Evolutionary conservation across 441 rosid genomes (phyloP), one percentile per base, ranked within the genome.

Genomic region (Croton setiger): DNA sequence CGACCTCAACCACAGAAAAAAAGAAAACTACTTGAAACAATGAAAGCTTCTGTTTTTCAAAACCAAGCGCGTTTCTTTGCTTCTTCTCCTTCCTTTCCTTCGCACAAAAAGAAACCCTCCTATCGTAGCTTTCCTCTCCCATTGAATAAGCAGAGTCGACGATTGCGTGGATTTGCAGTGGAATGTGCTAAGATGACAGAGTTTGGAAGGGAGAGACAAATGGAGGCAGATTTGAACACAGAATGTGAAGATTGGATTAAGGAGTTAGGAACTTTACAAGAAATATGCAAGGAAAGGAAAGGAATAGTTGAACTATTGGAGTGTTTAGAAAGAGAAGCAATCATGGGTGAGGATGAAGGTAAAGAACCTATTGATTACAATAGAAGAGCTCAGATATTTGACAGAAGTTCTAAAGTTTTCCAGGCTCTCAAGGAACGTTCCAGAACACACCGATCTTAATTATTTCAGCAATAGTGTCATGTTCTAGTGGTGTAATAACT

Each of bases 261-360:
- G 54, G 78, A 64, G 49, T 49, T 64, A 72, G 78, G 67, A 49
- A 70, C 61, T 52, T 39, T 67, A 63, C 35, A 59, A 55, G 83
- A 69, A 64, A 77, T 68, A 60, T 79, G 86, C 74, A 67, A 74
- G 53, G 85, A 76, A 39, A 56, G 68, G 64, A 74, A 37, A 17
- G 86, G 83, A 36, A 62, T 74, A 67, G 84, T 78, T 79, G 85
- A 79, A 74, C 41, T 82, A 71, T 65, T 83, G 55, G 85, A 83
- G 74, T 76, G 80, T 71, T 76, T 89, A 81, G 84, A 89, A 76
- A 83, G 61, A 21, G 97, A 90, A 75, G 98, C 96, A 33, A 92
- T 92, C 67, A 88, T 88, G 96, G 98, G 95, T 7, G 86, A 81
- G 14, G 95, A 92, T 72, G 77, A 87, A 20, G 98, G 93, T 0